phyloP scores from a whole-genome alignment of 2,329 filamentous ascomycete species.

The Calonectria pseudoreteaudii region DNA sequence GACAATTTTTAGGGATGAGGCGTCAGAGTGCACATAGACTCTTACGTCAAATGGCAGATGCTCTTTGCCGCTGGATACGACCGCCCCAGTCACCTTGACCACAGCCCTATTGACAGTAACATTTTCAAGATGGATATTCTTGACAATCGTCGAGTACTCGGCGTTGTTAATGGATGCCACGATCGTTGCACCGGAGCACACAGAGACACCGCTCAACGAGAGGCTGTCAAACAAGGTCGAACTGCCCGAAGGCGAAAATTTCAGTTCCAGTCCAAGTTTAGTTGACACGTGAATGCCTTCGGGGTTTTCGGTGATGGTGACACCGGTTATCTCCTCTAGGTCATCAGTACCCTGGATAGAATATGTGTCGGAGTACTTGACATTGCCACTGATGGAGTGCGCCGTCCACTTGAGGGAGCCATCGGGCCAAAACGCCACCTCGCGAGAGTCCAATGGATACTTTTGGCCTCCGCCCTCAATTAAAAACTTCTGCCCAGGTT shows the following conservation, averaged over 20 bases:
- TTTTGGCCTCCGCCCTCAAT: constrained; percentile 13
- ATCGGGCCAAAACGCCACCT: constrained; percentile 61
- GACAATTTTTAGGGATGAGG: constrained; percentile 63
- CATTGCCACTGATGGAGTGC: constrained; percentile 62
- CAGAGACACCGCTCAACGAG: background rate
- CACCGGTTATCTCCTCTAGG: background rate
- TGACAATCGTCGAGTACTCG: constrained; percentile 24
- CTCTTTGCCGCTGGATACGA: background rate
- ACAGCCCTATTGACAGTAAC: constrained; percentile 22
- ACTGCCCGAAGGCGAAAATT: background rate
- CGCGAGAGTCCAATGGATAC: constrained; percentile 28
- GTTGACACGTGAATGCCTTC: constrained; percentile 8
- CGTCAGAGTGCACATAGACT: constrained; percentile 68
- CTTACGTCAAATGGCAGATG: constrained; percentile 32
- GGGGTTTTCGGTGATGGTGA: background rate
- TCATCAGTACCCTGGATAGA: constrained; percentile 40
- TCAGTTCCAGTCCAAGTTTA: constrained; percentile 9
- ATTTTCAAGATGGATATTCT: constrained; percentile 17
- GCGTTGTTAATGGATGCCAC: constrained; percentile 29
- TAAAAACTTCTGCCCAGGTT: constrained; percentile 26
- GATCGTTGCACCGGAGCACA: constrained; percentile 28
- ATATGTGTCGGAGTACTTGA: constrained; percentile 55
- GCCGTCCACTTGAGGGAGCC: constrained; percentile 71
- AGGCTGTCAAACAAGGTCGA: constrained; percentile 21
- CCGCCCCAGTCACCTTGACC: constrained; percentile 28